Base-by-base conservation (phyloP, 345 rosid species). In the Theobroma cacao region DNA sequence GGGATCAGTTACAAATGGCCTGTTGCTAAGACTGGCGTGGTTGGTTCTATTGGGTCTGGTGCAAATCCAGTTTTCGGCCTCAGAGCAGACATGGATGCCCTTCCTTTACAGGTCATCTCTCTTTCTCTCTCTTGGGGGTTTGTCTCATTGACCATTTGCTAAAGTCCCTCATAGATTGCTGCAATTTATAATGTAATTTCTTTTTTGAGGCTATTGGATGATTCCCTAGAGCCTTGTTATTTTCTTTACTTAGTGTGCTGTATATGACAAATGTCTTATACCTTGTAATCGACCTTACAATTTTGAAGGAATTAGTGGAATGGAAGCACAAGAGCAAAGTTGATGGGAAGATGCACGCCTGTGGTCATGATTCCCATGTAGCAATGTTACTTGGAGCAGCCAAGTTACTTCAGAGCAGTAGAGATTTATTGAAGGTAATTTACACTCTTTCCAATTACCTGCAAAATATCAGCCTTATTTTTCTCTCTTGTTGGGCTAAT, bases 331-430 rank as follows among this genome's bases (percentile, higher is more conserved):
- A 87, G 87, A 90, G 94, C 82, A 87, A 87, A 85, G 80, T 87
- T 1, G 84, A 88, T 70, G 90, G 94, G 18, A 89, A 86, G 82
- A 89, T 90, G 94, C 97, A 92, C 72, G 94, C 94, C 10, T 89
- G 94, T 81, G 94, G 92, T 67, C 94, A 90, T 76, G 94, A 90
- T 85, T 80, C 94, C 84, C 94, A 92, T 78, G 94, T 89, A 14
- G 89, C 94, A 63, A 90, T 90, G 93, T 85, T 93, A n/a, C 92
- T 91, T 47, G 97, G 91, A 33, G 95, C 95, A 20, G 93, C 97
- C 70, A 91, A 85, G 80, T 84, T 90, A 81, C 93, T 91, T 69
- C 89, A 87, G 7, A 73, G 79, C n/a, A 91, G 75, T 40, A 85
- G 62, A 78, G 79, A 89, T 47, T 70, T 72, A 30, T 48, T 91